Percentiles rank a stretch among this genome's conserved stretches.
Evolutionary conservation across 331 rosid genomes (phyloP).

Genomic region (Prunus yedoensis): DNA sequence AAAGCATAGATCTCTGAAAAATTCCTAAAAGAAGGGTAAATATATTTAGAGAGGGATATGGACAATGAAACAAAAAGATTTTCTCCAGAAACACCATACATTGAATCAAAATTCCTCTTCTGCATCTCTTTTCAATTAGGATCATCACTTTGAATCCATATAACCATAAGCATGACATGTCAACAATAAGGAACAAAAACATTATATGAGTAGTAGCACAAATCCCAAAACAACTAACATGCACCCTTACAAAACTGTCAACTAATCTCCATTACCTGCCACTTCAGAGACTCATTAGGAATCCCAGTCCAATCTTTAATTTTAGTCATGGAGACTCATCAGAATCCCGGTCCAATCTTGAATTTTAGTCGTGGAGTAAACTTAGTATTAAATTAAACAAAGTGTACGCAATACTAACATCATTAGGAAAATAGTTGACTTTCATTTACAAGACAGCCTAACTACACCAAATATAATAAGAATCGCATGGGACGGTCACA

Average conservation of each 20-base stretch:
- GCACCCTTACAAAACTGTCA: slow-evolving; percentile 23
- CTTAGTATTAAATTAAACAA: slow-evolving; percentile 9
- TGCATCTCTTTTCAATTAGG: slow-evolving; percentile 1
- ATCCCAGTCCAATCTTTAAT: slow-evolving; percentile 5
- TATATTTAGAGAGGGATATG: background rate
- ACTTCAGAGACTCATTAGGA: slow-evolving; percentile 5
- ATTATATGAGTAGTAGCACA: slow-evolving; percentile 16
- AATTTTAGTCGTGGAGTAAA: background rate
- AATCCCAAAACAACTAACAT: slow-evolving; percentile 18
- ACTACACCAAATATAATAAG: slow-evolving; percentile 29
- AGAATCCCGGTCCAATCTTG: slow-evolving; percentile 8
- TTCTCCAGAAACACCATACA: background rate
- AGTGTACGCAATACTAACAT: slow-evolving; percentile 8
- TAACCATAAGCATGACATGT: slow-evolving; percentile 14
- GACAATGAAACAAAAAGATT: background rate
- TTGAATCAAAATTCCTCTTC: background rate
- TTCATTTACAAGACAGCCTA: slow-evolving; percentile 35
- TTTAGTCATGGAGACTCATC: background rate
- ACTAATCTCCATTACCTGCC: slow-evolving; percentile 17
- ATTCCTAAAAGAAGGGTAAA: background rate
- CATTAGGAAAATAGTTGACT: slow-evolving; percentile 33
- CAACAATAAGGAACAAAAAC: slow-evolving; percentile 15
- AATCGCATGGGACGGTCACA: slow-evolving; percentile 10
- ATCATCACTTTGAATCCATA: background rate
- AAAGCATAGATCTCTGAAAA: background rate